phyloP scores from a whole-genome alignment of 2,329 filamentous ascomycete species.

The Fusarium papillatum region DNA sequence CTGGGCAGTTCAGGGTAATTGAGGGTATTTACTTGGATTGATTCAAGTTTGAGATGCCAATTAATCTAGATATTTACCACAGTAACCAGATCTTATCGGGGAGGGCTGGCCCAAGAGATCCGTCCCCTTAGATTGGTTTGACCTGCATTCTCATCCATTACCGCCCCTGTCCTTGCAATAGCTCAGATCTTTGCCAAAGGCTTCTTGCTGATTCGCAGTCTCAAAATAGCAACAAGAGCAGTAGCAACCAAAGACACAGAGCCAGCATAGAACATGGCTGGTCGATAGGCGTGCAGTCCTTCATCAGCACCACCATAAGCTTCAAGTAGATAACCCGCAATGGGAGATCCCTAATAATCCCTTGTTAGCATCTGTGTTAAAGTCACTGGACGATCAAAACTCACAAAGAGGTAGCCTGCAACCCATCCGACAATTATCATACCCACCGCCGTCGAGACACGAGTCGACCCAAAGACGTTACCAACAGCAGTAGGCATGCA shows the following conservation, averaged over 20 bases:
- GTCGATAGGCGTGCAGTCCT: slow-evolving; percentile 66
- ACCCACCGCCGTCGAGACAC: slow-evolving; percentile 69
- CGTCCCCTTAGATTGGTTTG: not conserved
- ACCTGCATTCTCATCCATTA: not conserved
- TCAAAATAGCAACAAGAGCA: slow-evolving; percentile 7
- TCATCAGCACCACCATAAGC: slow-evolving; percentile 64
- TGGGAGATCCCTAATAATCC: slow-evolving; percentile 63
- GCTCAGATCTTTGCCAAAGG: slow-evolving; percentile 6
- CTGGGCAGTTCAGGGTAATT: not conserved
- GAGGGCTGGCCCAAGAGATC: not conserved
- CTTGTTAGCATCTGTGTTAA: too few relatives aligned
- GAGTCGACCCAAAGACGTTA: slow-evolving; percentile 68
- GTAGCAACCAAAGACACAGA: slow-evolving; percentile 20
- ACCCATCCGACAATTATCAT: slow-evolving; percentile 74
- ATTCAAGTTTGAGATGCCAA: not conserved
- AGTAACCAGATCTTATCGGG: not conserved
- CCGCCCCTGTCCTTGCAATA: not conserved
- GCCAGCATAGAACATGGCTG: slow-evolving; percentile 74
- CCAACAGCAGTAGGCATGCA: slow-evolving; percentile 74
- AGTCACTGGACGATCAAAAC: slow-evolving; percentile 33
- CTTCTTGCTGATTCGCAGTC: slow-evolving; percentile 27
- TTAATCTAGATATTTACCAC: not conserved
- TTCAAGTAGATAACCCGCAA: slow-evolving; percentile 71
- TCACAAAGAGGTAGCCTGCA: slow-evolving; percentile 71
- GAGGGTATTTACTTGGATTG: not conserved